phyloP scores from a whole-genome alignment of 148 eudicot species.

The Vaccinium vitisidaea region DNA sequence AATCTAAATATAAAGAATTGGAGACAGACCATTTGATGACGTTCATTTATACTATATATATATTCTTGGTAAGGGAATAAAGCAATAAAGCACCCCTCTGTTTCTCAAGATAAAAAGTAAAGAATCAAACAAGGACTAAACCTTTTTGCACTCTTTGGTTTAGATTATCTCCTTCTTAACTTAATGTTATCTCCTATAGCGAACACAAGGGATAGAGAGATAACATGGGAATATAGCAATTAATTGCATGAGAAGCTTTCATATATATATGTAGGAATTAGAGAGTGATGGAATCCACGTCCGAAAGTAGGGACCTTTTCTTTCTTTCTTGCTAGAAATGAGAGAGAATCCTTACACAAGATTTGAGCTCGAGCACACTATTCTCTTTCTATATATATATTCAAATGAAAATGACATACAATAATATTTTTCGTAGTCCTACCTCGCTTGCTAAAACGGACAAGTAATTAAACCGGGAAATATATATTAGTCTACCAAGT shows the following conservation, averaged over 20 bases:
- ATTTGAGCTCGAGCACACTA: background rate
- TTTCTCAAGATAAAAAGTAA: conserved; percentile 13
- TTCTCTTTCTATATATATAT: background rate
- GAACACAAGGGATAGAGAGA: background rate
- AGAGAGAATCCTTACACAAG: background rate
- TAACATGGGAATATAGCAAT: background rate
- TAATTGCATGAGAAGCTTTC: background rate
- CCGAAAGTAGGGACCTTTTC: conserved; percentile 29
- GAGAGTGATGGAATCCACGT: conserved; percentile 43
- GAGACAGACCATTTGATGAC: background rate
- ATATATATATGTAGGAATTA: background rate
- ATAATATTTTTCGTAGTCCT: background rate
- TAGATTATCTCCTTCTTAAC: conserved; percentile 19
- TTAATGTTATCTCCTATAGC: background rate
- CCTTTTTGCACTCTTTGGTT: conserved; percentile 7
- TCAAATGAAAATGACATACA: background rate
- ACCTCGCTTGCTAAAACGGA: background rate
- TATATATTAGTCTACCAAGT: background rate
- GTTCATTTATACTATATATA: background rate
- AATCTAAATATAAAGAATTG: background rate
- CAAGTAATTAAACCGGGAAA: background rate
- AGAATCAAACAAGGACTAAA: conserved; percentile 12
- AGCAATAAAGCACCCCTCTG: background rate
- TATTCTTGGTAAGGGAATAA: conserved; percentile 19
- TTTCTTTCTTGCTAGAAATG: background rate